Evolutionary conservation across 306 rosid species (phyloP), one percentile per base, ranked within the genome.

Genomic region (Cucurbita ficifolia): DNA sequence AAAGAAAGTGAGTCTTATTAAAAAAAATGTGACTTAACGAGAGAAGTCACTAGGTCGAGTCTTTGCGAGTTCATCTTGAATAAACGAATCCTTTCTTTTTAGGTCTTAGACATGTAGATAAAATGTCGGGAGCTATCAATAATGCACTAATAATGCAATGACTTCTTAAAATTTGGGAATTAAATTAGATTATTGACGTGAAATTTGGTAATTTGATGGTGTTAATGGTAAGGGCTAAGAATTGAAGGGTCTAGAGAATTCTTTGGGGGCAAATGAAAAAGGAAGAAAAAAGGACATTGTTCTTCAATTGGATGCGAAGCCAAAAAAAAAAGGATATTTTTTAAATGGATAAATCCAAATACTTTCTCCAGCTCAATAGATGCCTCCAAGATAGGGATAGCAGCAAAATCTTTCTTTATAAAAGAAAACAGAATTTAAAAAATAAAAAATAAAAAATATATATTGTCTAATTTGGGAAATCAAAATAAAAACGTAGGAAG

Each of bases 341-440:
- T 85, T 89, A 82, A 80, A 52, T 79, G 94, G 89, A 88, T 88
- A 88, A 79, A 84, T 71, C 74, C 91, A 83, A 79, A 85, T 77
- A 76, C 77, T 77, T 77, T 64, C 77, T 82, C 81, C 86, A 83
- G 82, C 91, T 76, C 78, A 82, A 84, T 75, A 84, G 88, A 89
- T 88, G 84, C 94, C 77, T 71, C 81, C 63, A 56, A 76, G 87
- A 79, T 83, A 86, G 85, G 74, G 71, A 84, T 79, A 76, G 61
- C 69, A 73, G 17, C 78, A 81, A 82, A 61, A 64, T 36, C 76
- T 61, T 24, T 46, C 5, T 40, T 51, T 29, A 14, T 9, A 17
- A 39, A 33, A 18, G 53, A 70, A 62, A 81, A 70, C 10, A 43
- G 42, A 42, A 42, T 42, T 42, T 11, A 46, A 46, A 46, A 46